Evolutionary conservation across 2,329 filamentous ascomycete genomes (phyloP), one percentile per base, ranked within the genome.

Genomic region (Coniochaeta sp.): DNA sequence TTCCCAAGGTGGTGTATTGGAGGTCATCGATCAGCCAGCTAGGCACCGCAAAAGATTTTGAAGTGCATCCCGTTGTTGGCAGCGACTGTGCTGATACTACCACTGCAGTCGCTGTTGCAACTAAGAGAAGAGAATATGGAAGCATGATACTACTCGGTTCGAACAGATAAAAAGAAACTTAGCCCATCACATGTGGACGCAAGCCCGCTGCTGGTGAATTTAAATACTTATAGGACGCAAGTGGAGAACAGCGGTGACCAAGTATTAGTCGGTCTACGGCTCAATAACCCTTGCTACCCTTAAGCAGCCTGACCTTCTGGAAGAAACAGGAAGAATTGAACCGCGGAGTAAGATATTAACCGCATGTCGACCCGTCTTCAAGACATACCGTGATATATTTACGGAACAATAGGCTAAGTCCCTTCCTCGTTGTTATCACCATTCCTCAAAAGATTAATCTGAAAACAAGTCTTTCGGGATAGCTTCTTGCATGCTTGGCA

Each of bases 21-120:
- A 69, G 63, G 26, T 67, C 58, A 2, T 65, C 54, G 19, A 68
- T 44, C 24, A 66, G 62, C 66, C 68, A 69, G 59, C 67, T 69
- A 0, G 68, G 67, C 6, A 66, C 58, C 1, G 60, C 58, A 36
- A 69, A 69, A 0, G 68, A 68, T 28, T 60, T 66, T 36, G 63
- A 63, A 1, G 66, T 68, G 61, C 68, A 69, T 14, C 60, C 47
- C 1, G 58, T n/a, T 9, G 61, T 6, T 3, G 50, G 19, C 43
- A 52, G 55, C 2, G 28, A 50, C 22, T 64, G 62, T 12, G 60
- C 64, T 3, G 59, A 62, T 2, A 59, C 60, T 2, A 59, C 60
- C 40, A 61, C 40, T 34, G 58, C 58, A 9, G 52, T 60, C 2
- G 58, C 57, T 14, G 34, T 57, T 22, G 55, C 57, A 38, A 38